phyloP scores from a whole-genome alignment of 2,329 filamentous ascomycete species.

The Dothistroma septosporum region DNA sequence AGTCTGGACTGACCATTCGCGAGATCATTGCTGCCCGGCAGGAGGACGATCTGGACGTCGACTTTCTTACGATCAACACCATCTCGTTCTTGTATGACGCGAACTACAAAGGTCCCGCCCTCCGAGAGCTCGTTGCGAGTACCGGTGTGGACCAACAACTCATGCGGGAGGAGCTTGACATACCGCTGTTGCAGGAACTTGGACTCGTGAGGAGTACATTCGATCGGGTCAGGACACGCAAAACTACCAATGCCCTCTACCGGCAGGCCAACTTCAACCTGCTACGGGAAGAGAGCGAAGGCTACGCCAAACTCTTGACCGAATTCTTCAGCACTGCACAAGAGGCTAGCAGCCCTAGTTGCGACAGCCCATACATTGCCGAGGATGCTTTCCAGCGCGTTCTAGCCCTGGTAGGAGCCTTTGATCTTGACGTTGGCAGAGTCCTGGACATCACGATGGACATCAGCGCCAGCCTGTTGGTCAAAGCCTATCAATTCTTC shows the following conservation, averaged over 20 bases:
- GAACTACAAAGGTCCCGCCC: conserved; percentile 54
- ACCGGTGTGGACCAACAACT: conserved; percentile 67
- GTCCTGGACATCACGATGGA: conserved; percentile 93
- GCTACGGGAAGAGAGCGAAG: conserved; percentile 89
- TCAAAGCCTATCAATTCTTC: conserved; percentile 91
- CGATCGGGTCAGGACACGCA: conserved; percentile 73
- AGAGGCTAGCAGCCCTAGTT: conserved; percentile 54
- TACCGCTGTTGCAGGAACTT: conserved; percentile 66
- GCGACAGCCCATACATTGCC: conserved; percentile 72
- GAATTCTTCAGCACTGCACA: conserved; percentile 89
- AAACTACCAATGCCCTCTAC: conserved; percentile 89
- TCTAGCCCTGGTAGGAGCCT: conserved; percentile 92
- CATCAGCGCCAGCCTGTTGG: conserved; percentile 86
- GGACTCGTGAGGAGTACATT: conserved; percentile 85
- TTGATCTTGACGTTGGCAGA: conserved; percentile 92
- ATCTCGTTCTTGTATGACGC: conserved; percentile 74
- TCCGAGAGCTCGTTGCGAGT: conserved; percentile 66
- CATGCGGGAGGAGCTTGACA: conserved; percentile 81
- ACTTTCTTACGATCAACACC: conserved; percentile 73
- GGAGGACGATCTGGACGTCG: conserved; percentile 43
- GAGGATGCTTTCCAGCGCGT: conserved; percentile 85
- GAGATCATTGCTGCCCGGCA: conserved; percentile 63
- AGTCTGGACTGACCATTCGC: conserved; percentile 69
- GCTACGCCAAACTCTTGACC: conserved; percentile 92
- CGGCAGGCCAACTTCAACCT: conserved; percentile 96